Conservation (phyloP, 257 asterid species). For the Solanum gandarillasii region DNA sequence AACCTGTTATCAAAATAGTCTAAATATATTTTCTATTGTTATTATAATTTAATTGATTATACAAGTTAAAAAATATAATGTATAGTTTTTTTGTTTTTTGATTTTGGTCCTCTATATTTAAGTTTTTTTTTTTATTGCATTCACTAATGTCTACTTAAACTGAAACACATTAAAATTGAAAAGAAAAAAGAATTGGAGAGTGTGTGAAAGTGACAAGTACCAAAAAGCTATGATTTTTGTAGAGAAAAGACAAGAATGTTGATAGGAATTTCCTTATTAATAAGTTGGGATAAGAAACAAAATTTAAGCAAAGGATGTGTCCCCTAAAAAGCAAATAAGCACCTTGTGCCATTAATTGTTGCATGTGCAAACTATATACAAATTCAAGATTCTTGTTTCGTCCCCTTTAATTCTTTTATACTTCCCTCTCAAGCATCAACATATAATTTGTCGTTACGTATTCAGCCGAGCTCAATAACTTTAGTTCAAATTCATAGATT, state of each 20-base stretch:
- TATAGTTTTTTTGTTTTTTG: background rate
- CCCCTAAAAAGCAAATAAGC: constrained; percentile 47
- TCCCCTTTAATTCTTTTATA: background rate
- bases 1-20: background rate
- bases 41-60: background rate
- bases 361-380: constrained; percentile 48
- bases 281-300: constrained; percentile 32
- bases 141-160: background rate
- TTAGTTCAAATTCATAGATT: no score
- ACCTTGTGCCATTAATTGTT: constrained; percentile 40
- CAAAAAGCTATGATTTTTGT: constrained; percentile 11
- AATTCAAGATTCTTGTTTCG: constrained; percentile 17
- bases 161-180: background rate
- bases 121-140: background rate
- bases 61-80: background rate
- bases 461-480: accelerated
- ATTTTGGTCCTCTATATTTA: background rate
- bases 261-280: constrained; percentile 6
- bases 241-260: constrained; percentile 12
- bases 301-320: constrained; percentile 28
- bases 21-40: background rate
- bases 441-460: no score
- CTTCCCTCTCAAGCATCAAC: constrained; percentile 26
- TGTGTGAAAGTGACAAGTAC: constrained; percentile 12
- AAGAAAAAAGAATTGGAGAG: background rate